Evolutionary conservation across 2,329 filamentous ascomycete species (phyloP), one percentile per base, ranked within the genome.

Genomic region (Ceratocystis lukuohia): DNA sequence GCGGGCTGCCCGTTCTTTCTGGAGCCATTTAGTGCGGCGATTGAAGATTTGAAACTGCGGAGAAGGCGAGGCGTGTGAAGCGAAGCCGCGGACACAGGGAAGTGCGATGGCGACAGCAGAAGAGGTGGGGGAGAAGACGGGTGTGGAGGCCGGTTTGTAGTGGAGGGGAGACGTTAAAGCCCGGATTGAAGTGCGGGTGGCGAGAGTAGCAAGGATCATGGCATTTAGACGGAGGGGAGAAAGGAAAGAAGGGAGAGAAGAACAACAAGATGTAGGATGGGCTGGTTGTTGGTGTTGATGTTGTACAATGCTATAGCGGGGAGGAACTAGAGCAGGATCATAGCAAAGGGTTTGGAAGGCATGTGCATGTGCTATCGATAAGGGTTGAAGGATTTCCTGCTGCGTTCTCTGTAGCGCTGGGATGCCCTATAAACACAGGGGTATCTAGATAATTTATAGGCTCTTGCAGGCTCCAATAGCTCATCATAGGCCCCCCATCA

Each of bases 41-140:
- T 96, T 95, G 83, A 99, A 99, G 75, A 99, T 89, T 71, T 96
- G 88, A 71, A 95, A 85, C 46, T 86, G 64, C 22, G 67, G 67
- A 12, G 67, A 50, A n/a, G 67, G 61, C 5, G 67, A 28, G 20
- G 67, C 22, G 46, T 68, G 67, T n/a, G 66, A 65, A 41, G 66
- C 66, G 8, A 67, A 56, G 5, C 30, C 41, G 4, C 66, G 62
- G 63, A 37, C 28, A 53, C 20, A 7, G 20, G 45, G n/a, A 8
- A 48, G 45, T 17, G 45, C 45, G 45, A 20, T 7, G 48, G 41
- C 20, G 61, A n/a, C 8, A 28, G 8, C n/a, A 28, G 64, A n/a
- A 7, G 53, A 22, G 30, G 56, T 20, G 22, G 28, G 25, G 37
- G 44, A 7, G 6, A 41, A 28, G 48, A 41, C 15, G 20, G 62